Conservation (phyloP, 2,329 filamentous ascomycete species). For the Hymenoscyphus repandus region DNA sequence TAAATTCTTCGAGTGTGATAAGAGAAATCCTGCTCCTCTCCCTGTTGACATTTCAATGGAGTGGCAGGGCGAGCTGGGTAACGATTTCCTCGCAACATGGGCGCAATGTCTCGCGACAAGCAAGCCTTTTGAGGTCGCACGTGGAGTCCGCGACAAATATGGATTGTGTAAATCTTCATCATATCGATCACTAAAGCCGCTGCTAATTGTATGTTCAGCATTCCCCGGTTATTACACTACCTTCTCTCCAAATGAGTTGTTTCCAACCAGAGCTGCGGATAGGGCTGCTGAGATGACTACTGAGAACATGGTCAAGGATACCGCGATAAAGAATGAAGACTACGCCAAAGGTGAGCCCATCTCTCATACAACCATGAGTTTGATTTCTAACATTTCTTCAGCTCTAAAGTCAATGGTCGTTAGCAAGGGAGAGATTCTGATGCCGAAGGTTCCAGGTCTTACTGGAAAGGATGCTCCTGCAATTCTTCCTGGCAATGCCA, state of each 20-base stretch:
- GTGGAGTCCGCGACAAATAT: not conserved
- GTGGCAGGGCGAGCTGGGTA: constrained; percentile 1
- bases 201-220: no score
- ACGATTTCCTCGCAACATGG: not conserved
- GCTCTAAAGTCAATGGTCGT: not conserved
- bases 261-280: no score
- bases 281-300: no score
- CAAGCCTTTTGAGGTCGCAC: not conserved
- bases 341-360: no score
- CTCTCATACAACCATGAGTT: not conserved
- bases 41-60: not conserved
- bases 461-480: not conserved
- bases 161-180: not conserved
- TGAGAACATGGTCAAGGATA: no score
- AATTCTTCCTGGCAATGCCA: not conserved
- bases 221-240: no score
- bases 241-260: no score
- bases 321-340: no score
- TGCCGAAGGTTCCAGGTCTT: not conserved
- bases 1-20: not conserved
- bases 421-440: not conserved
- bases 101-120: not conserved
- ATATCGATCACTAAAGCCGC: no score
- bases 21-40: not conserved
- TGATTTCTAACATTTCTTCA: not conserved